These are phyloP conservation scores for Uromyces viciae-fabae DNA, from an alignment of 1,284 basidiomycete genomes.

Conservation along the genomic window DNA sequence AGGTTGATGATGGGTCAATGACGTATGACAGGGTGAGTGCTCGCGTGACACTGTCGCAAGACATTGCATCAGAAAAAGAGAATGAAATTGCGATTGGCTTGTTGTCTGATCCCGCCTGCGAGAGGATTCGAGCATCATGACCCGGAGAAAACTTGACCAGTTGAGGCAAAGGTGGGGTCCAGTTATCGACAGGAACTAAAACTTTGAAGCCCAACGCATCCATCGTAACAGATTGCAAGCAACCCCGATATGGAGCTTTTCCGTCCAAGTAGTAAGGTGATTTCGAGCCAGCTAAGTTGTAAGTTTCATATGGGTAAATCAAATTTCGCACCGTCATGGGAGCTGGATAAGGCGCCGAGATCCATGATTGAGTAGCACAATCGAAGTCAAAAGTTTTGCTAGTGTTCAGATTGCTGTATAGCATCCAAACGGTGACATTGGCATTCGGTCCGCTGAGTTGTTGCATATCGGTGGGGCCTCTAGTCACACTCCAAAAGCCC, in stretches of 20 bases:
- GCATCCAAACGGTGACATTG: slow-evolving; percentile 53
- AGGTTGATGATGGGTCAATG: slow-evolving; percentile 33
- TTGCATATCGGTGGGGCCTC: slow-evolving; percentile 28
- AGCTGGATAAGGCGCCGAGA: slow-evolving; percentile 66
- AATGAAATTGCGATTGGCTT: slow-evolving; percentile 67
- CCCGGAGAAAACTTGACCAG: slow-evolving; percentile 75
- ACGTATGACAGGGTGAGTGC: slow-evolving; percentile 62
- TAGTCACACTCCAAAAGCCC: slow-evolving; percentile 74
- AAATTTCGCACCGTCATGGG: slow-evolving; percentile 68
- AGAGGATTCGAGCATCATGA: slow-evolving; percentile 71
- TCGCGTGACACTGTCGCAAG: slow-evolving; percentile 65
- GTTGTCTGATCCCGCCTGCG: slow-evolving; percentile 60
- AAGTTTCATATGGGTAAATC: slow-evolving; percentile 75
- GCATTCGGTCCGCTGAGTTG: slow-evolving; percentile 61
- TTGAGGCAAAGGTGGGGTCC: slow-evolving; percentile 67
- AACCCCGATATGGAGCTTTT: slow-evolving; percentile 67
- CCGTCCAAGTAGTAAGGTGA: slow-evolving; percentile 63
- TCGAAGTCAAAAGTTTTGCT: slow-evolving; percentile 55
- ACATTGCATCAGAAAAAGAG: slow-evolving; percentile 74
- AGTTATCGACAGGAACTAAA: slow-evolving; percentile 66
- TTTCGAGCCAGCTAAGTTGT: slow-evolving; percentile 65
- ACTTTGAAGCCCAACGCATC: slow-evolving; percentile 74
- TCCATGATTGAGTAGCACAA: slow-evolving; percentile 42
- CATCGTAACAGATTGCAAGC: slow-evolving; percentile 65
- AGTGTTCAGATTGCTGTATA: slow-evolving; percentile 41